phyloP scores from a whole-genome alignment of 192 early-diverging fungal genomes.

The Kappamyces sp. region DNA sequence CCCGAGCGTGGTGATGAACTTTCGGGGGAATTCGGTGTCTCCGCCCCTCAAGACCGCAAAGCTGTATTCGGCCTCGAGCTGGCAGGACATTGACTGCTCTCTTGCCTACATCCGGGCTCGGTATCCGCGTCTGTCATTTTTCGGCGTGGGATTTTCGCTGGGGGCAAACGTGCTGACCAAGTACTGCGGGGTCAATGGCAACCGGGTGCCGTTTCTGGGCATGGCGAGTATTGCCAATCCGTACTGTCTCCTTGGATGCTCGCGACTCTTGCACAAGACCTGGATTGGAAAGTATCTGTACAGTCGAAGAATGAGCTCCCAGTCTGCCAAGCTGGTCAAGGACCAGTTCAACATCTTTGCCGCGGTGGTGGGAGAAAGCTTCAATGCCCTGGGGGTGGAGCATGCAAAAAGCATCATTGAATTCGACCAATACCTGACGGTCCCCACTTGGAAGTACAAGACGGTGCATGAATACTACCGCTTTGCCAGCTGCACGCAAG shows the following conservation, averaged over 20 bases:
- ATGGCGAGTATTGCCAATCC: slow-evolving; percentile 82
- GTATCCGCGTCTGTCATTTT: slow-evolving; percentile 58
- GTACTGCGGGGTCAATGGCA: slow-evolving; percentile 27
- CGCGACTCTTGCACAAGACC: slow-evolving; percentile 42
- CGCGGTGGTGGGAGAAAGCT: too few species aligned
- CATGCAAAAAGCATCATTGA: slow-evolving; percentile 59
- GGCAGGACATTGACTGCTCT: slow-evolving; percentile 68
- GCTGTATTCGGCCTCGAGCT: slow-evolving; percentile 77
- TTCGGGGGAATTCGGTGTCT: slow-evolving; percentile 75
- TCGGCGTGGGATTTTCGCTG: slow-evolving; percentile 84
- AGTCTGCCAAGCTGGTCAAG: too few species aligned
- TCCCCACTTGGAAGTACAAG: slow-evolving; percentile 67
- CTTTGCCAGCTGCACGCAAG: slow-evolving; percentile 29
- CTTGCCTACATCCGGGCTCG: slow-evolving; percentile 43
- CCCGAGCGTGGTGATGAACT: slow-evolving; percentile 81
- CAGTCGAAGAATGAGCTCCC: slow-evolving; percentile 45
- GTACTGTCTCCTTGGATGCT: slow-evolving; percentile 63
- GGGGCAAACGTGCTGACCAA: slow-evolving; percentile 91
- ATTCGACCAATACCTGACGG: slow-evolving; percentile 79
- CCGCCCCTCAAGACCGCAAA: slow-evolving; percentile 69
- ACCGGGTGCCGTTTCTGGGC: slow-evolving; percentile 70
- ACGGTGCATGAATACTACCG: slow-evolving; percentile 72
- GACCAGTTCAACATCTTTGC: too few species aligned
- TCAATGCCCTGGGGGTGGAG: slow-evolving; percentile 28
- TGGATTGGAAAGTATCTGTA: slow-evolving; percentile 56